These are phyloP conservation scores for Begonia masoniana DNA, from an alignment of 306 rosid species.

Conservation along the genomic window DNA sequence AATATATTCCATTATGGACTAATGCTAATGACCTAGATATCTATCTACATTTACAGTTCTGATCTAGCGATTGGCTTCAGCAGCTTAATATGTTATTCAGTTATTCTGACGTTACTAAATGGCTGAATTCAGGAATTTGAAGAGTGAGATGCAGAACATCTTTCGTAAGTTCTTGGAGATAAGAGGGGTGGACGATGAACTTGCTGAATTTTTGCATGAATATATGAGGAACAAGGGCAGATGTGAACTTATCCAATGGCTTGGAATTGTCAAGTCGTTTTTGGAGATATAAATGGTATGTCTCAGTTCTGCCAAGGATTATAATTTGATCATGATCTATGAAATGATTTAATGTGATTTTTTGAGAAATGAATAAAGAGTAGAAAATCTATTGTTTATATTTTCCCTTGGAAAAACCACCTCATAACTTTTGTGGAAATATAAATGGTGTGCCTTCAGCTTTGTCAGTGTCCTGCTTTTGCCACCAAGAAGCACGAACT, in stretches of 20 bases:
- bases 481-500: neutral
- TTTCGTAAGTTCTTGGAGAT: slow-evolving; percentile 40
- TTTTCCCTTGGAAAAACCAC: no score
- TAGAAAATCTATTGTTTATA: no score
- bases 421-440: neutral
- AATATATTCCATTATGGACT: neutral
- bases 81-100: neutral
- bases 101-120: neutral
- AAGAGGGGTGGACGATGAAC: slow-evolving; percentile 57
- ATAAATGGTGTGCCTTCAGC: neutral
- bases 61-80: slow-evolving; percentile 9
- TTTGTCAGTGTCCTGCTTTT: neutral
- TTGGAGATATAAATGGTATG: slow-evolving; percentile 29
- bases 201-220: slow-evolving; percentile 52
- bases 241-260: slow-evolving; percentile 58
- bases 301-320: neutral
- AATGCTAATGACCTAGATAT: neutral
- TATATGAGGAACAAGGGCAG: slow-evolving; percentile 78
- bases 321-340: no score
- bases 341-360: neutral
- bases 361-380: neutral
- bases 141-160: slow-evolving; percentile 27
- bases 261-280: slow-evolving; percentile 40
- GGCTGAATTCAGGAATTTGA: slow-evolving; percentile 40
- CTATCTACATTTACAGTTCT: neutral